Evolutionary conservation across 2,329 filamentous ascomycete genomes (phyloP).

Genomic region (Sclerotinia borealis): DNA sequence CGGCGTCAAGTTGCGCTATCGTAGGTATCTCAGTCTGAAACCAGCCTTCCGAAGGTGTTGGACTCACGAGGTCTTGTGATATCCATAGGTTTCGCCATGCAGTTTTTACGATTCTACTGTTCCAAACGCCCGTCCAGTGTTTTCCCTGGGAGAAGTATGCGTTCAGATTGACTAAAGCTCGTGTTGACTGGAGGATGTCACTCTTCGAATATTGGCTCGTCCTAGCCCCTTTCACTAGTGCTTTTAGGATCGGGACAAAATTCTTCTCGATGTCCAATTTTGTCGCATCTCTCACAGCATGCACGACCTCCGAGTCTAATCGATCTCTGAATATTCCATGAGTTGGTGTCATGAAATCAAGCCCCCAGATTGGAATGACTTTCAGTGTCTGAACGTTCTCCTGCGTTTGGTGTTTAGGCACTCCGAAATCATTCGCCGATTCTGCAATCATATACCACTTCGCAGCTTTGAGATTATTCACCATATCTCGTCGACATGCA

Average conservation of each 20-base stretch:
- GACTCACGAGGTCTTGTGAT: slow-evolving; percentile 38
- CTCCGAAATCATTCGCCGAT: slow-evolving; percentile 45
- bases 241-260: slow-evolving; percentile 48
- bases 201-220: slow-evolving; percentile 40
- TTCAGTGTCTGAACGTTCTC: slow-evolving; percentile 45
- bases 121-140: slow-evolving; percentile 43
- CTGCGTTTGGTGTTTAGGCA: slow-evolving; percentile 44
- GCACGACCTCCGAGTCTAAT: slow-evolving; percentile 43
- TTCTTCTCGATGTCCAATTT: slow-evolving; percentile 42
- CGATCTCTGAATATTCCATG: slow-evolving; percentile 44
- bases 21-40: slow-evolving; percentile 41
- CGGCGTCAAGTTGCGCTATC: slow-evolving; percentile 40
- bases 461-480: slow-evolving; percentile 43
- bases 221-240: slow-evolving; percentile 45
- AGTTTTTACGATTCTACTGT: slow-evolving; percentile 40
- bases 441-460: slow-evolving; percentile 47
- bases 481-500: slow-evolving; percentile 44
- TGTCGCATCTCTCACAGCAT: slow-evolving; percentile 37
- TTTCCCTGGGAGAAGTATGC: slow-evolving; percentile 34
- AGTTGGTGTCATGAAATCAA: slow-evolving; percentile 44
- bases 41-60: slow-evolving; percentile 38
- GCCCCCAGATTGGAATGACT: slow-evolving; percentile 44
- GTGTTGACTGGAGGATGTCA: slow-evolving; percentile 37
- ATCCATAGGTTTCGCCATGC: slow-evolving; percentile 42
- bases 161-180: slow-evolving; percentile 27